Evolutionary conservation across 176 grass and related monocot species (phyloP).

Genomic region (Microstegium vimineum): DNA sequence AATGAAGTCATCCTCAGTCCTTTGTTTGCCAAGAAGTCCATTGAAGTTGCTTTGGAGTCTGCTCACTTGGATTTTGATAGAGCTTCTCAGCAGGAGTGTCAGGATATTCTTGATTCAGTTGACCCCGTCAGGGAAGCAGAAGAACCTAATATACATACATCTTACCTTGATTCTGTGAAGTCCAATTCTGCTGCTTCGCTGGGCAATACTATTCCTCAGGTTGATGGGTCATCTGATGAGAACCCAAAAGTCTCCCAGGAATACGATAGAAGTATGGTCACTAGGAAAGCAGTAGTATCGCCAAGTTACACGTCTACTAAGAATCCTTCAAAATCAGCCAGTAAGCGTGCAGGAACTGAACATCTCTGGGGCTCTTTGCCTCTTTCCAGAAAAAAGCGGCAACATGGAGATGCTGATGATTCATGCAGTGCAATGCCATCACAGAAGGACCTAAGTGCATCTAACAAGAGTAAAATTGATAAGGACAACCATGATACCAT

Average conservation of each 20-base stretch:
- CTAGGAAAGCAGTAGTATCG: slow-evolving; percentile 23
- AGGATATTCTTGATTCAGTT: slow-evolving; percentile 95
- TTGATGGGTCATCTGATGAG: slow-evolving; percentile 83
- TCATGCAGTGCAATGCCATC: slow-evolving; percentile 19
- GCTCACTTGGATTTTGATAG: slow-evolving; percentile 82
- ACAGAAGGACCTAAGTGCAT: slow-evolving; percentile 20
- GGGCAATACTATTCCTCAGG: slow-evolving; percentile 65
- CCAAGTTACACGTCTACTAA: slow-evolving; percentile 14
- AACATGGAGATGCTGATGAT: slow-evolving; percentile 30
- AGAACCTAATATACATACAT: slow-evolving; percentile 25
- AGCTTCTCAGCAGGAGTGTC: slow-evolving; percentile 85
- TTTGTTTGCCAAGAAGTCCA: slow-evolving; percentile 67
- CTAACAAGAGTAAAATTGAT: slow-evolving; percentile 28
- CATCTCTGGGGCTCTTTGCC: slow-evolving; percentile 67
- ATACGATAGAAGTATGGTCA: slow-evolving; percentile 33
- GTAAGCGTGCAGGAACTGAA: slow-evolving; percentile 45
- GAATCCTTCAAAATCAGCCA: slow-evolving; percentile 34
- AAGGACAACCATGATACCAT: slow-evolving; percentile 23
- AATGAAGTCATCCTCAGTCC: slow-evolving; percentile 83
- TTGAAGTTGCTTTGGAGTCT: slow-evolving; percentile 65
- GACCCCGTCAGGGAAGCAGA: slow-evolving; percentile 37
- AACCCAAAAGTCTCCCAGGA: slow-evolving; percentile 30
- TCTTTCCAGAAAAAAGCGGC: slow-evolving; percentile 51
- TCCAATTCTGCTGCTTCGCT: slow-evolving; percentile 31
- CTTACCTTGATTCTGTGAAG: slow-evolving; percentile 18